Percentiles rank a stretch among this genome's conserved stretches.
These are phyloP conservation scores for Neonothopanus nambi DNA, from an alignment of 1,284 basidiomycete genomes.

Conservation along the genomic window DNA sequence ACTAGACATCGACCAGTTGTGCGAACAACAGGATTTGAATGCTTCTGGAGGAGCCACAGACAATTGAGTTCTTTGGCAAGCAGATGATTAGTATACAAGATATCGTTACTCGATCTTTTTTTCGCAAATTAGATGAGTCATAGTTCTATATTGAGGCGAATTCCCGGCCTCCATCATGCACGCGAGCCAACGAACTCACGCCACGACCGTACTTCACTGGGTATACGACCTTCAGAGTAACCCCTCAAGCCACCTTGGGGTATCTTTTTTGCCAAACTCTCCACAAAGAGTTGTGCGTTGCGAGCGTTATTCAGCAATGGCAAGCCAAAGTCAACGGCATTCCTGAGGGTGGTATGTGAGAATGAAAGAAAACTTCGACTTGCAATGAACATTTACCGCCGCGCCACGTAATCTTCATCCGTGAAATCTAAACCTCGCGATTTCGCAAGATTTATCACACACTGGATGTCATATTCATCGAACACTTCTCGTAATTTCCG, in stretches of 20 bases:
- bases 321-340: constrained; percentile 90
- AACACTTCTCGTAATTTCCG: constrained; percentile 90
- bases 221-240: constrained; percentile 89
- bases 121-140: background rate
- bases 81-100: background rate
- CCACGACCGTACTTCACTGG: constrained; percentile 93
- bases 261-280: constrained; percentile 88
- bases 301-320: constrained; percentile 91
- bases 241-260: constrained; percentile 78
- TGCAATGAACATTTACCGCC: constrained; percentile 54
- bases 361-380: no score
- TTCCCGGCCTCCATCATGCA: constrained; percentile 40
- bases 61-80: background rate
- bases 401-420: constrained; percentile 97
- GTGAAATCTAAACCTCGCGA: constrained; percentile 75
- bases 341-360: constrained; percentile 43
- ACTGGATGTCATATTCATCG: constrained; percentile 94
- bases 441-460: constrained; percentile 92
- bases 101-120: constrained; percentile 17
- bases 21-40: no score
- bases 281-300: constrained; percentile 89
- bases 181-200: constrained; percentile 79
- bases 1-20: constrained; percentile 46
- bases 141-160: constrained; percentile 15
- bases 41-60: no score